phyloP scores from a whole-genome alignment of 805 yeast genomes.

The Suhomyces vadensis region DNA sequence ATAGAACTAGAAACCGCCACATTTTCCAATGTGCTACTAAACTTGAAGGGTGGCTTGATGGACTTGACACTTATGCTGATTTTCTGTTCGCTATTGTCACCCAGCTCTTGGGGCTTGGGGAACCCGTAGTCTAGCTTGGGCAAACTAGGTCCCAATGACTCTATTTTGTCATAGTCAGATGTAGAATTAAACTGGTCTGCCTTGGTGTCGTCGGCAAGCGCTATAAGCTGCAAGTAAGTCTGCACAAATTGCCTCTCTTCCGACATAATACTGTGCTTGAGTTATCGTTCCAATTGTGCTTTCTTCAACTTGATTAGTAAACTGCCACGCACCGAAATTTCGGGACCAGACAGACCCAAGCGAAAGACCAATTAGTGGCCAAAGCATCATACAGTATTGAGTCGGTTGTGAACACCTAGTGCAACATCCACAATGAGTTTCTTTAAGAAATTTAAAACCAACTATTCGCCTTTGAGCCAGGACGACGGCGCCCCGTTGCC shows the following conservation, averaged over 20 bases:
- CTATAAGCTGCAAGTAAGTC: slow-evolving; percentile 50
- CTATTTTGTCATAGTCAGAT: slow-evolving; percentile 27
- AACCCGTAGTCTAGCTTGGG: slow-evolving; percentile 44
- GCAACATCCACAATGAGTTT: slow-evolving; percentile 41
- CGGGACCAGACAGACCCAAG: too few species aligned
- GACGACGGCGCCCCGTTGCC: slow-evolving; percentile 39
- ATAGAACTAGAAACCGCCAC: slow-evolving; percentile 31
- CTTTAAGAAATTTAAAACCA: slow-evolving; percentile 33
- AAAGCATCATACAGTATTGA: too few species aligned
- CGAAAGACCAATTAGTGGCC: too few species aligned
- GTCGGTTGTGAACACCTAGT: not conserved
- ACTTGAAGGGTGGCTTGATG: slow-evolving; percentile 68
- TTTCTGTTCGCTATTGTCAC: slow-evolving; percentile 7
- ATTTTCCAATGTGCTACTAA: slow-evolving; percentile 33
- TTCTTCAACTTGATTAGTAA: too few species aligned
- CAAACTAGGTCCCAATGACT: slow-evolving; percentile 47
- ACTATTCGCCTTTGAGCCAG: slow-evolving; percentile 34
- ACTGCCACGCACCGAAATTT: not conserved
- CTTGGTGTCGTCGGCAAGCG: slow-evolving; percentile 41
- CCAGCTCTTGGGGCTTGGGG: slow-evolving; percentile 19
- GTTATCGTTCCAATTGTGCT: too few species aligned
- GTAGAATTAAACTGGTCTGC: slow-evolving; percentile 34
- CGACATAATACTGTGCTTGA: not conserved
- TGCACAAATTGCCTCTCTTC: slow-evolving; percentile 47
- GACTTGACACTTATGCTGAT: slow-evolving; percentile 54